Evolutionary conservation across 805 yeast genomes (phyloP).

Genomic region (Candida railenensis): DNA sequence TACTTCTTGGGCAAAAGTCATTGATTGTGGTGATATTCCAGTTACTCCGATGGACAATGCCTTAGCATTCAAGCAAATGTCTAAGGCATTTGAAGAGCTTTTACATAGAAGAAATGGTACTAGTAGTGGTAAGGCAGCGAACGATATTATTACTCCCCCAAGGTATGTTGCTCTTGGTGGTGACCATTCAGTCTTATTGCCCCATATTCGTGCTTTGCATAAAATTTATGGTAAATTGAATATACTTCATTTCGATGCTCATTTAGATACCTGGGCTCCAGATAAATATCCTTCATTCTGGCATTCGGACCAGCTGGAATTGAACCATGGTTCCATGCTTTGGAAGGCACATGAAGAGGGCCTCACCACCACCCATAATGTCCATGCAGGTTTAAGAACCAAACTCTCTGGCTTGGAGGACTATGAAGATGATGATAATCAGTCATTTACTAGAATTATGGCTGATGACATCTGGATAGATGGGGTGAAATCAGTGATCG

Average conservation of each 20-base stretch:
- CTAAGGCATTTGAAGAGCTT: constrained; percentile 54
- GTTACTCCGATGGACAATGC: constrained; percentile 59
- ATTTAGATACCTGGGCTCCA: constrained; percentile 81
- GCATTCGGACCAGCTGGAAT: constrained; percentile 55
- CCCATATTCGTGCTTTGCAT: constrained; percentile 65
- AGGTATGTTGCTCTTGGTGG: constrained; percentile 76
- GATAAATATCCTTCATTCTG: constrained; percentile 64
- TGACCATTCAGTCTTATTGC: constrained; percentile 75
- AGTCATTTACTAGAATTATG: constrained; percentile 66
- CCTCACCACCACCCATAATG: constrained; percentile 53
- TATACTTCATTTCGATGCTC: constrained; percentile 82
- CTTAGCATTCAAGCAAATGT: constrained; percentile 54
- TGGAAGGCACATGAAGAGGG: constrained; percentile 81
- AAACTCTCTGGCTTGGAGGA: constrained; percentile 65
- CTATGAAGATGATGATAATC: constrained; percentile 63
- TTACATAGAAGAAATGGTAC: constrained; percentile 36
- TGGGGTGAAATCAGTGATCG: constrained; percentile 59
- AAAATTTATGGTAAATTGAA: constrained; percentile 65
- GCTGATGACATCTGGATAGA: constrained; percentile 73
- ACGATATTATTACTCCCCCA: constrained; percentile 41
- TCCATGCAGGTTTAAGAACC: constrained; percentile 78
- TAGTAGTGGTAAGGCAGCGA: constrained; percentile 1
- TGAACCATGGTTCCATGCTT: constrained; percentile 84
- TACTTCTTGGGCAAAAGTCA: constrained; percentile 44
- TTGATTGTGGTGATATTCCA: constrained; percentile 61